phyloP scores from a whole-genome alignment of 345 rosid species.

The Citrus sp. region DNA sequence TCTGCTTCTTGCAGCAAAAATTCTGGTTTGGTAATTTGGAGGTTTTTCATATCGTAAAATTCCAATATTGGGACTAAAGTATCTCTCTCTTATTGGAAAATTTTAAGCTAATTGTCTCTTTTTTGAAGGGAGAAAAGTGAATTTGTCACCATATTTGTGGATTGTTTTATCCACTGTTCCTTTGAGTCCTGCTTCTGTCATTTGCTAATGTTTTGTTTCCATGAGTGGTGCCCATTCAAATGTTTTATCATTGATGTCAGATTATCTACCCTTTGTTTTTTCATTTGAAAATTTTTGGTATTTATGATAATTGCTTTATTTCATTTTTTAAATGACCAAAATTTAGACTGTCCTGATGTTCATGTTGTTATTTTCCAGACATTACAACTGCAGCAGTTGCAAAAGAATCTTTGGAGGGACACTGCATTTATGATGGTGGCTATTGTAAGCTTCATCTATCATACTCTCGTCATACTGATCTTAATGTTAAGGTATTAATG shows the following conservation, averaged over 20 bases:
- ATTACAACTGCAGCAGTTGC: slow-evolving; percentile 75
- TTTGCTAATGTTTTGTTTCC: not conserved
- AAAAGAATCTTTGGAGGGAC: slow-evolving; percentile 93
- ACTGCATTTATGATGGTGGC: slow-evolving; percentile 99
- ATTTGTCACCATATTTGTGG: not conserved
- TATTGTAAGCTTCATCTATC: slow-evolving; percentile 99
- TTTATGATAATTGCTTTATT: not conserved
- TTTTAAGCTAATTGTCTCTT: not conserved
- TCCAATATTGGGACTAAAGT: not conserved
- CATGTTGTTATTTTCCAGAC: slow-evolving; percentile 44
- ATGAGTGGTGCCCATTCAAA: not conserved
- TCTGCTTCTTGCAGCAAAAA: not conserved
- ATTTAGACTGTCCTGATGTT: slow-evolving; percentile 7
- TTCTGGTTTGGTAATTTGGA: not conserved
- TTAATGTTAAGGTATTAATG: slow-evolving; percentile 97
- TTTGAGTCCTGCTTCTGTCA: not conserved
- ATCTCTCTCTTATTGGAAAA: not conserved
- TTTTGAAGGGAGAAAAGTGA: not conserved
- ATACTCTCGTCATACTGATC: slow-evolving; percentile 99
- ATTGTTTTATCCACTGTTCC: not conserved
- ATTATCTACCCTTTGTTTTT: not conserved
- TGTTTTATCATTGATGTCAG: too few relatives aligned
- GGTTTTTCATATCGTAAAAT: not conserved
- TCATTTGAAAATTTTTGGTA: not conserved
- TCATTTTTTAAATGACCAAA: not conserved